phyloP scores from a whole-genome alignment of 1,284 basidiomycete species.

The Chondrostereum purpureum region DNA sequence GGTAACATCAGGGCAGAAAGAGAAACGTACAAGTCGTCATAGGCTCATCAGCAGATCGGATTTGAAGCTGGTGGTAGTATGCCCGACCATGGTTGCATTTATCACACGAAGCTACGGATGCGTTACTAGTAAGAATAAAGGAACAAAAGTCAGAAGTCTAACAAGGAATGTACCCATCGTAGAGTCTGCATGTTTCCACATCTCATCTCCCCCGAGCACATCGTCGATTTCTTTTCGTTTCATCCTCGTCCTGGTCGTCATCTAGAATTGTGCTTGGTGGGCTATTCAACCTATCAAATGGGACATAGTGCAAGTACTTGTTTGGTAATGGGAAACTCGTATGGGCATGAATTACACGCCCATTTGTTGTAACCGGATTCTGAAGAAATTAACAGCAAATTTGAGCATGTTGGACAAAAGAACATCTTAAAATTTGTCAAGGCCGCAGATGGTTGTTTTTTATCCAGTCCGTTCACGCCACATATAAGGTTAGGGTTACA shows the following conservation, averaged over 20 bases:
- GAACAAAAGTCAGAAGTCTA: conserved; percentile 3
- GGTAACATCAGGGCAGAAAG: conserved; percentile 9
- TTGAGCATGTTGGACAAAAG: conserved; percentile 94
- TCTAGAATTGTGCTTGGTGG: too few relatives aligned
- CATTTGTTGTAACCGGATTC: conserved; percentile 81
- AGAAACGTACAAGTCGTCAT: conserved; percentile 87
- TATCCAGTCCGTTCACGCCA: too few relatives aligned
- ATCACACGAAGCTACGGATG: conserved; percentile 69
- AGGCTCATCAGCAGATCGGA: conserved; percentile 92
- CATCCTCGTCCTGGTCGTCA: conserved; percentile 81
- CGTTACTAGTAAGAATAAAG: too few relatives aligned
- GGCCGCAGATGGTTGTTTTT: too few relatives aligned
- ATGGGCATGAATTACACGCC: conserved; percentile 92
- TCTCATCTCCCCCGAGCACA: conserved; percentile 88
- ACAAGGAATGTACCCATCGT: conserved; percentile 80
- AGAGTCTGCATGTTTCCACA: conserved; percentile 94
- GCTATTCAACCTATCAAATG: too few relatives aligned
- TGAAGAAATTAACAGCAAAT: conserved; percentile 78
- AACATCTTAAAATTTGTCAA: too few relatives aligned
- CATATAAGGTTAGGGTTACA: conserved; percentile 32
- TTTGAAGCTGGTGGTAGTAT: conserved; percentile 96
- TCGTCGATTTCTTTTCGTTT: conserved; percentile 89
- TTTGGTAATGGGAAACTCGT: conserved; percentile 85
- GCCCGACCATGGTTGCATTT: conserved; percentile 88
- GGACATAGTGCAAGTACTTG: too few relatives aligned